phyloP scores from a whole-genome alignment of 345 rosid species.

The Litchi chinensis region DNA sequence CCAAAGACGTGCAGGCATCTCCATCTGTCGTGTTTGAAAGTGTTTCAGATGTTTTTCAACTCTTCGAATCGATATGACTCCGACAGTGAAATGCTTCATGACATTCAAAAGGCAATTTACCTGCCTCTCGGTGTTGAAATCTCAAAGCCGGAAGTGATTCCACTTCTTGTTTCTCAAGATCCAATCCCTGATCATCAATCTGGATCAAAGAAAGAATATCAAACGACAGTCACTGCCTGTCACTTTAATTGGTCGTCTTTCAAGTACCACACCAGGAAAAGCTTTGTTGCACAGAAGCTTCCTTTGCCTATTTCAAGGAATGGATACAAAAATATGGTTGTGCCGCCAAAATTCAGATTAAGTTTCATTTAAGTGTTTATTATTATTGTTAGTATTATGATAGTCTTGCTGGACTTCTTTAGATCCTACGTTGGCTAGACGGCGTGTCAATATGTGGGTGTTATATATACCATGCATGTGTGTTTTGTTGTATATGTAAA shows the following conservation, averaged over 20 bases:
- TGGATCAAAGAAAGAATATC: conserved; percentile 6
- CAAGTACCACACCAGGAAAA: conserved; percentile 6
- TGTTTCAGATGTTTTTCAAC: conserved; percentile 52
- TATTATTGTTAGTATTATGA: not conserved
- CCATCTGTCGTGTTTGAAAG: conserved; percentile 44
- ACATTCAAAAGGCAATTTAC: conserved; percentile 57
- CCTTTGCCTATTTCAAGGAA: conserved; percentile 4
- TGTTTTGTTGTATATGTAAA: no score
- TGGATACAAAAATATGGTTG: not conserved
- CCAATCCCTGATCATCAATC: not conserved
- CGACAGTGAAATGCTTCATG: conserved; percentile 35
- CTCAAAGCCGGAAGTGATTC: not conserved
- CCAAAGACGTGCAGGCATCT: conserved; percentile 42
- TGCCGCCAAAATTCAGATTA: conserved; percentile 10
- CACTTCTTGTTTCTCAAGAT: not conserved
- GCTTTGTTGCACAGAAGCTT: not conserved
- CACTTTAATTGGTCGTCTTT: not conserved
- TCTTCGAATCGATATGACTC: conserved; percentile 51
- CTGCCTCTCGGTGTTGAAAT: conserved; percentile 34
- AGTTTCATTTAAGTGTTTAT: conserved; percentile 19
- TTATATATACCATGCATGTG: no score
- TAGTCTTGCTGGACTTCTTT: no score
- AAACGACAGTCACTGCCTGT: not conserved
- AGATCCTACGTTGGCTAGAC: no score
- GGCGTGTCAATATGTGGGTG: no score